Evolutionary conservation across 1,284 basidiomycete genomes (phyloP), one percentile per base, ranked within the genome.

Genomic region (Cryptococcus sp.): DNA sequence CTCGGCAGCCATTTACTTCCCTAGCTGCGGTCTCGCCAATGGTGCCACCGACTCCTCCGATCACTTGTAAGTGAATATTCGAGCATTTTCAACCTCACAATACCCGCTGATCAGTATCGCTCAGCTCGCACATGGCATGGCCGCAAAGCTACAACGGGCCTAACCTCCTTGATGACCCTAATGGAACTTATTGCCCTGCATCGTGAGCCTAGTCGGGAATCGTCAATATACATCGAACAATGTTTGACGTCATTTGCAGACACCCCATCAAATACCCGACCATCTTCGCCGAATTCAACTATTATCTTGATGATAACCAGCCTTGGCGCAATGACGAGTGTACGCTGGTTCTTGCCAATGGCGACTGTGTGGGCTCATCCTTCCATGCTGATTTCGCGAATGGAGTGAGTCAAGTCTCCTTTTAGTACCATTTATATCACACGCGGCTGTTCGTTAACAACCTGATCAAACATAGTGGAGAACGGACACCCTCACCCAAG

Each of bases 121-220:
- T 2, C 48, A 71, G 67, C 64, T 71, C 69, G 13, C 75, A 77
- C 62, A 70, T 77, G 69, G 57, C 69, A 6, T 77, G 74, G 74
- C 73, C 73, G 1, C 49, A 65, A 22, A 54, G 62, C 47, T 57
- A 56, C 39, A 46, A 60, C 34, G 65, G 66, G 7, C 34, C 62
- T 0, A 34, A 34, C 3, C 60, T 63, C 3, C 63, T 62, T 38
- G 51, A 62, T 25, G 55, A 68, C 39, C 37, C 50, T 19, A 64
- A 65, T 39, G 68, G 67, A 38, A 40, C 26, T 16, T 43, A 38
- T 3, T 76, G 74, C 57, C 73, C 74, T 23, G 62, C 62, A 13
- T 60, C 66, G 65, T 66, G 38, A 52, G 62, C 51, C 3, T 29
- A 34, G 5, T 17, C 46, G 25, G 16, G 23, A 5, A 20, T 39